Percentiles rank a stretch among this genome's conserved stretches.
Conservation (phyloP, 805 yeast species). For the Babjeviella inositovora region DNA sequence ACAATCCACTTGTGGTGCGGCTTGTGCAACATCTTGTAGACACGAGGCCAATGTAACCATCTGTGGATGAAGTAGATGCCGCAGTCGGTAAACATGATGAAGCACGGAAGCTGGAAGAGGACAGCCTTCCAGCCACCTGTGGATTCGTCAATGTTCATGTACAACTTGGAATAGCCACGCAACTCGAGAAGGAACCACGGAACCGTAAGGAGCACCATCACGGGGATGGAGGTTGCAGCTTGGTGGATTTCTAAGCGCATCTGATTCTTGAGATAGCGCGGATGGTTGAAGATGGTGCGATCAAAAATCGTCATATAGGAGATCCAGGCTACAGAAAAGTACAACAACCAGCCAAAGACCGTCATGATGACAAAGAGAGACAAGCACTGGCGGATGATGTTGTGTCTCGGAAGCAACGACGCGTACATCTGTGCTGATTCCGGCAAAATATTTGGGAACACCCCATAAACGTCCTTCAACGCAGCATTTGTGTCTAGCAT, state of each 20-base stretch:
- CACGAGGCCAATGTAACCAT: conserved; percentile 81
- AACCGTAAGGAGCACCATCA: conserved; percentile 72
- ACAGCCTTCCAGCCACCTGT: conserved; percentile 59
- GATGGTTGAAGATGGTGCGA: conserved; percentile 84
- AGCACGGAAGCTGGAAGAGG: conserved; percentile 52
- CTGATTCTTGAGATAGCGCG: conserved; percentile 89
- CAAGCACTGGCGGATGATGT: conserved; percentile 51
- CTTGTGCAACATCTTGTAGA: conserved; percentile 80
- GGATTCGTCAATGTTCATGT: conserved; percentile 44
- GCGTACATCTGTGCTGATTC: conserved; percentile 38
- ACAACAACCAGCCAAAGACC: conserved; percentile 77
- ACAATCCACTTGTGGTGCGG: conserved; percentile 99
- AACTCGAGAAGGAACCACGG: conserved; percentile 85
- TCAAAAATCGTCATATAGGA: conserved; percentile 74
- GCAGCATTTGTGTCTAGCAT: conserved; percentile 13
- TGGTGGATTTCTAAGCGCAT: conserved; percentile 68
- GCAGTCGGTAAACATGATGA: conserved; percentile 87
- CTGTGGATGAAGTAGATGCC: conserved; percentile 87
- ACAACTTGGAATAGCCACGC: conserved; percentile 69
- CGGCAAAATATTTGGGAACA: conserved; percentile 41
- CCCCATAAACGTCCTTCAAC: conserved; percentile 43
- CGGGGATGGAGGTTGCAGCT: conserved; percentile 73
- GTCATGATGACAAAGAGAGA: conserved; percentile 57
- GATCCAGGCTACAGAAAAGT: conserved; percentile 58
- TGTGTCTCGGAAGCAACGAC: conserved; percentile 63